A percentile compares a stretch with the other conserved stretches of the same genome.
Evolutionary conservation across 371 early-diverging fungal species (phyloP).

Genomic region (Circinella umbellata): DNA sequence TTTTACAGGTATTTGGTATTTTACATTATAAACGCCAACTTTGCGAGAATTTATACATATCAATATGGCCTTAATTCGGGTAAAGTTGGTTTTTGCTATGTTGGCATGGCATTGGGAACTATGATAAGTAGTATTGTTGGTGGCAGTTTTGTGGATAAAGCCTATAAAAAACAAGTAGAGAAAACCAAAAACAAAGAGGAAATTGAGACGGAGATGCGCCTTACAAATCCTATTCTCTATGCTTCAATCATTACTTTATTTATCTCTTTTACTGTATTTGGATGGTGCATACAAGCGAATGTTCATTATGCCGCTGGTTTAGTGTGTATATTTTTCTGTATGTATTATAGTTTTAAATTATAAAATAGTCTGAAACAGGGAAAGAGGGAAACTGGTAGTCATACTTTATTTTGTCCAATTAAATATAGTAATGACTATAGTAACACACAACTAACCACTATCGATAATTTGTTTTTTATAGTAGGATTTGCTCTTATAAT

Average conservation of each 20-base stretch:
- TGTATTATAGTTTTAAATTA: constrained; percentile 10
- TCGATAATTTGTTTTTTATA: not conserved
- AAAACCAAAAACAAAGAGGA: constrained; percentile 21
- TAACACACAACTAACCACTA: no score
- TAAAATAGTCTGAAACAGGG: no score
- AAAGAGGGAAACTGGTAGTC: no score
- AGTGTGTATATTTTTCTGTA: constrained; percentile 43
- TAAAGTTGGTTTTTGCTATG: constrained; percentile 34
- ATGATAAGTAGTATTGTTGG: constrained; percentile 43
- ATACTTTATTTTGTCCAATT: no score
- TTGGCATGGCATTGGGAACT: constrained; percentile 30
- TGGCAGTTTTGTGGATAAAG: constrained; percentile 39
- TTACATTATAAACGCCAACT: constrained; percentile 28
- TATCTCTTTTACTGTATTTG: constrained; percentile 35
- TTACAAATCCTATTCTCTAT: constrained; percentile 31
- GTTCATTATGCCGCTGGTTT: constrained; percentile 47
- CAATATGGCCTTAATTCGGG: constrained; percentile 33
- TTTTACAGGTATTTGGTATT: constrained; percentile 26
- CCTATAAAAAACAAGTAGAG: constrained; percentile 27
- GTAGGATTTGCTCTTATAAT: constrained; percentile 39
- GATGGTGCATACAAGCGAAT: constrained; percentile 47
- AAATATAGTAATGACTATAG: not conserved
- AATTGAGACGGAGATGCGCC: constrained; percentile 41
- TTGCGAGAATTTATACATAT: constrained; percentile 29
- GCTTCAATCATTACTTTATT: constrained; percentile 23